Base-by-base conservation (phyloP, 2,329 filamentous ascomycete genomes). In the Phialemoniopsis sp. region DNA sequence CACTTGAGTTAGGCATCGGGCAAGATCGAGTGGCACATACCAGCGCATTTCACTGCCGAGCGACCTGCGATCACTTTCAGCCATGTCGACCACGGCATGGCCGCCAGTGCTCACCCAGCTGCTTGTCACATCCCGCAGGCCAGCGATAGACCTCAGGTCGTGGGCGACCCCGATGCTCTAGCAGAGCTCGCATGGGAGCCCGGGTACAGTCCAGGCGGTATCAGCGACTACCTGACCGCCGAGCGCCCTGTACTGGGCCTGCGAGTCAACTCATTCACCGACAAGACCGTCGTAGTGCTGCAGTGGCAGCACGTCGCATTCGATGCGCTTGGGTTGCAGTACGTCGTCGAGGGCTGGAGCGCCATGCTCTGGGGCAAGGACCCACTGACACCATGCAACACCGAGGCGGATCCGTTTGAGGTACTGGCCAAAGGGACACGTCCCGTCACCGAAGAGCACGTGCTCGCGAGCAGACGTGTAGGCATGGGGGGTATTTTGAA, bases 301-400 rank as follows among this genome's bases (percentile, higher is more conserved):
- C 53, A 56, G n/a, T 70, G 60, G 55, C 56, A 61, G n/a, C 70
- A 74, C 45, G 61, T 59, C 0, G 44, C 67, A 1, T 58, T 62
- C 41, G 70, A 73, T 48, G 63, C 58, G 3, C 57, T 67, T 44
- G 68, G 62, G 2, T 54, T 58, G 38, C 42, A 54, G 7, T 57
- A 54, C 3, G 48, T 73, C 9, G 41, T 71, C 2, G 50, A 60
- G 10, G 60, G 52, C n/a, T 73, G 69, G 69, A 55, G 49, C 1
- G 38, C 59, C 5, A 56, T 68, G 5, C 48, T 73, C 4, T 48
- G 54, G 9, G 65, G 62, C 1, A 50, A 53, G 16, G 54, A 66
- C 34, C 51, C 70, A 3, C 50, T 48, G 4, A 38, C 46, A n/a
- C 53, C 58, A 6, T 44, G 46, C 13, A 55, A 49, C 3, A 33